These are phyloP conservation scores for Thraustochytrium sp. DNA, from an alignment of 352 stramenopile genomes.

Conservation along the genomic window DNA sequence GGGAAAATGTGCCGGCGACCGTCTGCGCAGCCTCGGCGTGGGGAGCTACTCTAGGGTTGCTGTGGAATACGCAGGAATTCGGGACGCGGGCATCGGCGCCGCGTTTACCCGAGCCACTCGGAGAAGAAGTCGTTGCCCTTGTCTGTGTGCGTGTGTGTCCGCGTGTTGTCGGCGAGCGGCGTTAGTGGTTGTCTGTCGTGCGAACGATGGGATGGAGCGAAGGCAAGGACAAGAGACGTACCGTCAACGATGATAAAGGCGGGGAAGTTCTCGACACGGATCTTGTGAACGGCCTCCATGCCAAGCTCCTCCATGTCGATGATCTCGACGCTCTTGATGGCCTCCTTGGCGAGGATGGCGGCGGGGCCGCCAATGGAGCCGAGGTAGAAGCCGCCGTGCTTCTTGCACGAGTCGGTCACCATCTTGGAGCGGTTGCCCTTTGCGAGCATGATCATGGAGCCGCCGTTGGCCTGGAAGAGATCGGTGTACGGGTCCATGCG, in stretches of 20 bases:
- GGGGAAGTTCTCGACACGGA: slow-evolving; percentile 80
- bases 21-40: too few species aligned
- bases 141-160: too few species aligned
- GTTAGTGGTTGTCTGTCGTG: too few species aligned
- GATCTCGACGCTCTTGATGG: slow-evolving; percentile 79
- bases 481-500: slow-evolving; percentile 80
- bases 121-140: slow-evolving; percentile 80
- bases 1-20: too few species aligned
- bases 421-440: slow-evolving; percentile 76
- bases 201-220: too few species aligned
- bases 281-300: slow-evolving; percentile 85
- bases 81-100: too few species aligned
- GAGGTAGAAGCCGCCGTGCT: slow-evolving; percentile 79
- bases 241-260: slow-evolving; percentile 78
- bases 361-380: slow-evolving; percentile 76
- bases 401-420: slow-evolving; percentile 79
- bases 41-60: too few species aligned
- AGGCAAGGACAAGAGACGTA: not conserved
- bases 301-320: slow-evolving; percentile 80
- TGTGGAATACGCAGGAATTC: too few species aligned
- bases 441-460: slow-evolving; percentile 74
- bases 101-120: not conserved
- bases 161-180: too few species aligned
- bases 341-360: slow-evolving; percentile 78
- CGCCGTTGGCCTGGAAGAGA: slow-evolving; percentile 72